Evolutionary conservation across 2,329 filamentous ascomycete genomes (phyloP), one percentile per base, ranked within the genome.

Genomic region (Massarina eburnea): DNA sequence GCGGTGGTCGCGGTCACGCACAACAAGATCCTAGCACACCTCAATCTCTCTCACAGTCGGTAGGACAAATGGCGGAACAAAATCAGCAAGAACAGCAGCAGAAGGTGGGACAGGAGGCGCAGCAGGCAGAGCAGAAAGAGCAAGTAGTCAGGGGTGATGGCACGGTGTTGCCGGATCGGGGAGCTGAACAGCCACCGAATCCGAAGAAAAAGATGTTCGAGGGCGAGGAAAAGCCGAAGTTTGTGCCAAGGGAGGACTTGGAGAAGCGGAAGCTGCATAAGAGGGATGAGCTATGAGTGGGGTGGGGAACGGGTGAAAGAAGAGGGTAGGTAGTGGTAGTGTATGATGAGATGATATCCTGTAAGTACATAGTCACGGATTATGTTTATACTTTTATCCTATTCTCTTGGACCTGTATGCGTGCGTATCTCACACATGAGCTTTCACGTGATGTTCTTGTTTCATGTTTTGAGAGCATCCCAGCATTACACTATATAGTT

Each of bases 191-290:
- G 52, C 71, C 66, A 20, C 58, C 64, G 21, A 84, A 84, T 62
- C 79, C 80, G 6, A 83, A 79, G 73, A 84, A 84, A 72, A 78
- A 80, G 69, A 78, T 79, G 70, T 82, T 80, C 73, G 80, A 84
- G 53, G 80, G 80, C 46, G 62, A 64, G 9, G 67, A 71, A 52
- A 60, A 52, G 20, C 54, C 43, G 39, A 69, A 63, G 51, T 48
- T 54, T 48, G 64, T 26, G 24, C 10, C 7, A 26, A 26, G 24
- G 10, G 24, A 6, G 6, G 12, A 14, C 27, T 14, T 30, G 27
- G 27, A 30, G 27, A 14, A 14, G 27, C 6, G 27, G 27, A 30
- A 14, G 27, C 12, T 14, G 27, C 7, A 12, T 7, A 30, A 30
- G n/a, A 8, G 27, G 12, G 27, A 30, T 30, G 27, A 30, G 27